phyloP scores from a whole-genome alignment of 2,329 filamentous ascomycete species.

The Aureobasidium sp. region DNA sequence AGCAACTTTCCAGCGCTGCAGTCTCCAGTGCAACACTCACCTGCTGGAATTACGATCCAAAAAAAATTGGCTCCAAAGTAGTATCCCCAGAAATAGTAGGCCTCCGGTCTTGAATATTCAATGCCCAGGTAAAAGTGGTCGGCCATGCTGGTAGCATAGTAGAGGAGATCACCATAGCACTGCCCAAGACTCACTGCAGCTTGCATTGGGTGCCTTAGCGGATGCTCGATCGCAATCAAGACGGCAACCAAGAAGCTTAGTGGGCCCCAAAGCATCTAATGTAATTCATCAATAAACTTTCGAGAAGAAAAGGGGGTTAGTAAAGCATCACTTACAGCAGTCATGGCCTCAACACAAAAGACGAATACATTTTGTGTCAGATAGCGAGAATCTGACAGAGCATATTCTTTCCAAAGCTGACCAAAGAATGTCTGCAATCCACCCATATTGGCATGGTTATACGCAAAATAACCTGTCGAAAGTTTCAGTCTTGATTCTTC shows the following conservation, averaged over 20 bases:
- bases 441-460: constrained; percentile 58
- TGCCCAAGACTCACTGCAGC: constrained; percentile 54
- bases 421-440: constrained; percentile 64
- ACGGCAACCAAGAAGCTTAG: constrained; percentile 50
- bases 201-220: constrained; percentile 52
- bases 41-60: constrained; percentile 54
- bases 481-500: neutral
- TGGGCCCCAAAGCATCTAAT: constrained; percentile 52
- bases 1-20: neutral
- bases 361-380: constrained; percentile 75
- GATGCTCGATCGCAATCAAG: constrained; percentile 45
- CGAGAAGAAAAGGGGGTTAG: neutral
- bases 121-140: constrained; percentile 48
- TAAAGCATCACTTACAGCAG: constrained; percentile 49
- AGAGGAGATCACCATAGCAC: constrained; percentile 55
- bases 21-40: constrained; percentile 31
- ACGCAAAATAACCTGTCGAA: constrained; percentile 60
- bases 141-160: constrained; percentile 56
- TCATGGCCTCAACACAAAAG: constrained; percentile 78
- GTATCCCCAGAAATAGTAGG: constrained; percentile 58
- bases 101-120: constrained; percentile 52
- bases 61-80: constrained; percentile 59
- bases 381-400: constrained; percentile 79
- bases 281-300: neutral
- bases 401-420: constrained; percentile 90